Conservation (phyloP, 129 eudicot species). For the Escallonia rubra region DNA sequence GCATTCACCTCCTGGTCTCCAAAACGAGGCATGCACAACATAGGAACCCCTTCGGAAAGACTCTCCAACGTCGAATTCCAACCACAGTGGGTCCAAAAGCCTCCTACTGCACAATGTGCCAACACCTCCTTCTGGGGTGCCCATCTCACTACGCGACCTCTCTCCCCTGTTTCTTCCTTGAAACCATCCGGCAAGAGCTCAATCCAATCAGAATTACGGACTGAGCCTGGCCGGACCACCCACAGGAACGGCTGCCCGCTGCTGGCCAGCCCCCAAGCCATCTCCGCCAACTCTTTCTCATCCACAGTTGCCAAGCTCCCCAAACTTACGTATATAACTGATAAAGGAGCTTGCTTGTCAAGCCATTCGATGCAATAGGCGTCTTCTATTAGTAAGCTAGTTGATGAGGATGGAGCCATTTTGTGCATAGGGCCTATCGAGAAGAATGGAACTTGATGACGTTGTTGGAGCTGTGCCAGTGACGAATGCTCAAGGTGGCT, state of each 20-base stretch:
- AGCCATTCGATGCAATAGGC: conserved; percentile 44
- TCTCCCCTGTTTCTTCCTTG: conserved; percentile 18
- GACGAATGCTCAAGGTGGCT: conserved; percentile 32
- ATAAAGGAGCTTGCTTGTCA: conserved; percentile 38
- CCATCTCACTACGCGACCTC: conserved; percentile 47
- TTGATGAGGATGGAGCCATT: conserved; percentile 20
- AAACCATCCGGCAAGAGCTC: conserved; percentile 41
- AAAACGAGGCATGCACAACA: conserved; percentile 40
- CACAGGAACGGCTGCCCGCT: conserved; percentile 43
- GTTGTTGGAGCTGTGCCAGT: conserved; percentile 25
- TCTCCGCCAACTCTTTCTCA: conserved; percentile 30
- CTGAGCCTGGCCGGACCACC: conserved; percentile 49
- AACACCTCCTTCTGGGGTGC: conserved; percentile 48
- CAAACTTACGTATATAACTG: conserved; percentile 50
- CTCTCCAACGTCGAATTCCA: conserved; percentile 53
- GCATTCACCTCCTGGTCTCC: conserved; percentile 40
- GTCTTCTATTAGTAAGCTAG: conserved; percentile 31
- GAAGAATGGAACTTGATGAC: conserved; percentile 31
- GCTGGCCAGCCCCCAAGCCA: conserved; percentile 50
- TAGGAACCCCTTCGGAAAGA: conserved; percentile 37
- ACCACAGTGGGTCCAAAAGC: conserved; percentile 58
- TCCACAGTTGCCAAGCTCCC: conserved; percentile 43
- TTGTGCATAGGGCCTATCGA: conserved; percentile 56
- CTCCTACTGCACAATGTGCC: conserved; percentile 46
- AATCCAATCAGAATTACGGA: conserved; percentile 30